phyloP scores from a whole-genome alignment of 257 asterid genomes.

The Dorcoceras hygrometricum region DNA sequence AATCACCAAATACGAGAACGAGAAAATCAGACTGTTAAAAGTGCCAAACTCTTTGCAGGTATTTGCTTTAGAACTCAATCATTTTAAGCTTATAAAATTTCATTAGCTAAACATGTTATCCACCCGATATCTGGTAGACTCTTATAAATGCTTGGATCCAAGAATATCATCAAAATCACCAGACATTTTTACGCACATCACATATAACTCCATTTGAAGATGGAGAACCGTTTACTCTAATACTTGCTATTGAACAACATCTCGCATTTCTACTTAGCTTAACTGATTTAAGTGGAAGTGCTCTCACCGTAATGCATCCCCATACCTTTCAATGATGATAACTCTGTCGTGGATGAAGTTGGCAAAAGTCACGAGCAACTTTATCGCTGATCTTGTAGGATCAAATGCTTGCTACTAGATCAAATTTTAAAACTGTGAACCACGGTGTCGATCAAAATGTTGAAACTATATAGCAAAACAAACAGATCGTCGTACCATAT shows the following conservation, averaged over 20 bases:
- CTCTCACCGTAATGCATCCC: slow-evolving; percentile 4
- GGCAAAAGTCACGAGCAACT: background rate
- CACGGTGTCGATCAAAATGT: too few species aligned
- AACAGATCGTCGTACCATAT: background rate
- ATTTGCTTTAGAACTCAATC: slow-evolving; percentile 19
- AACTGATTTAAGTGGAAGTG: slow-evolving; percentile 5
- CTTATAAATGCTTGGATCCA: background rate
- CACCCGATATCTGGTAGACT: slow-evolving; percentile 13
- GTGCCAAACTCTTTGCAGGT: slow-evolving; percentile 49
- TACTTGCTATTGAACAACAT: slow-evolving; percentile 4
- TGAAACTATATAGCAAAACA: background rate
- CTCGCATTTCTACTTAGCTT: slow-evolving; percentile 1
- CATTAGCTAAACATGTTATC: slow-evolving; percentile 11
- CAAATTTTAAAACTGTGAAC: background rate
- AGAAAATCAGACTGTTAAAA: slow-evolving; percentile 37
- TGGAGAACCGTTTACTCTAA: background rate
- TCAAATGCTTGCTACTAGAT: background rate
- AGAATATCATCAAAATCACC: background rate
- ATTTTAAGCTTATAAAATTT: slow-evolving; percentile 18
- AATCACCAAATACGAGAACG: slow-evolving; percentile 50
- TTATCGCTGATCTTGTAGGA: slow-evolving; percentile 14
- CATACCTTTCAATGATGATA: slow-evolving; percentile 14
- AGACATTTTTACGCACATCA: slow-evolving; percentile 6
- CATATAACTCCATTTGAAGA: background rate
- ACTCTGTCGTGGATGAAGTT: slow-evolving; percentile 15